Base-by-base conservation (phyloP, 208 protist genomes). In the Leishmania major region DNA sequence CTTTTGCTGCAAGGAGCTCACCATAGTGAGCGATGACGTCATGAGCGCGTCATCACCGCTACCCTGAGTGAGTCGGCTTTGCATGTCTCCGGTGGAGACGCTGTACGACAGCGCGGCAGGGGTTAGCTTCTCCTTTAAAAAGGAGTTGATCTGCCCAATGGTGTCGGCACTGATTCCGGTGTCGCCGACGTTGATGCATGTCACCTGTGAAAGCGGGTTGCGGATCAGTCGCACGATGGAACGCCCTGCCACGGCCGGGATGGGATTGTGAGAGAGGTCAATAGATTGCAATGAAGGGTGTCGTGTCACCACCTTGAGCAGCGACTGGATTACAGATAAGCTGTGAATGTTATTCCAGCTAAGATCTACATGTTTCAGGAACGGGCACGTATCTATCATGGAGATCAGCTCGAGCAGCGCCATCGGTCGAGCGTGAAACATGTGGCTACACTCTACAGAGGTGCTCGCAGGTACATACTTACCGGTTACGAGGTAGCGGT, bases 281-380 rank as follows among this genome's bases (percentile, higher is more conserved):
- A 97, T 77, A 43, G 89, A 90, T 25, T 81, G 57, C 22, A 97
- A 53, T 17, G 88, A 84, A 35, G 91, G 92, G 78, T 96, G 94
- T 40, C 82, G 79, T 13, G 81, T 75, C 4, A 92, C 85, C 19
- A 88, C 81, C 75, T 90, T 89, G 31, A 94, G 67, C 19, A 97
- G 80, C 13, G 82, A 81, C 85, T 97, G 94, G n/a, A 97, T 87
- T 11, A 93, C 25, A 28, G 72, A 88, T 25, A 97, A 79, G 60
- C 72, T 93, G 75, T 91, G 88, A 70, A 97, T 95, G 83, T 93
- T 93, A 80, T 97, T 97, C 79, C 87, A 81, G 74, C 92, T 94
- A 17, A 97, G 77, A 64, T 96, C 90, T 0, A 97, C 59, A 17
- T 90, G 80, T 73, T 90, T 84, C 45, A 97, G 81, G 47, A 79